Evolutionary conservation across 805 yeast genomes (phyloP), one percentile per base, ranked within the genome.

Genomic region (Priceomyces melissophilus): DNA sequence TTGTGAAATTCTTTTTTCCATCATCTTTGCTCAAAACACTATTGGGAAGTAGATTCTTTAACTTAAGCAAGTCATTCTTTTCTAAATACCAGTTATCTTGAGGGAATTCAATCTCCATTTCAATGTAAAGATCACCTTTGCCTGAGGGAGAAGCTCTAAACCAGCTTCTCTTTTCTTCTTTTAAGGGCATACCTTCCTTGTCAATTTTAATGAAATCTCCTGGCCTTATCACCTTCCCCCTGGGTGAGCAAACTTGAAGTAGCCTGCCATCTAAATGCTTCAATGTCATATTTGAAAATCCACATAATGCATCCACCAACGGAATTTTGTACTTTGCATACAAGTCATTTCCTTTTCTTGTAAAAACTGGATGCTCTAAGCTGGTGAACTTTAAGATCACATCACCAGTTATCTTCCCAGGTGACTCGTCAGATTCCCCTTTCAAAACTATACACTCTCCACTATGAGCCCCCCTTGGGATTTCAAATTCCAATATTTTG

Each of bases 111-210:
- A 90, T 79, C 14, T 77, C 78, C n/a, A 87, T 60, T 39, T 72
- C 76, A 12, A 89, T 69, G 53, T 79, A 88, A 47, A 89, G 64
- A 58, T 86, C 86, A 17, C 96, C 96, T 33, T 65, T 65, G 39
- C 50, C 53, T 45, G 49, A 54, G 10, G 44, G 56, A 3, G 60
- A 45, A 8, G 41, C 20, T 11, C 54, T 47, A 40, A 63, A 65
- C 69, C 72, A 65, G 1, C 49, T 43, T 13, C 41, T 30, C 16
- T 38, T 43, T 33, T 42, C 42, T n/a, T 51, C 48, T 43, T 65
- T 63, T 4, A 76, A 53, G 1, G 96, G 96, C 95, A 91, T 87
- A 4, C 97, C 97, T 59, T 88, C 96, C 32, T 76, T 75, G 30
- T 71, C 61, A 10, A 90, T 66, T 44, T 79, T 71, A 27, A 90